These are phyloP conservation scores for Entomophthora muscae DNA, from an alignment of 371 early-diverging fungal species.

Conservation along the genomic window DNA sequence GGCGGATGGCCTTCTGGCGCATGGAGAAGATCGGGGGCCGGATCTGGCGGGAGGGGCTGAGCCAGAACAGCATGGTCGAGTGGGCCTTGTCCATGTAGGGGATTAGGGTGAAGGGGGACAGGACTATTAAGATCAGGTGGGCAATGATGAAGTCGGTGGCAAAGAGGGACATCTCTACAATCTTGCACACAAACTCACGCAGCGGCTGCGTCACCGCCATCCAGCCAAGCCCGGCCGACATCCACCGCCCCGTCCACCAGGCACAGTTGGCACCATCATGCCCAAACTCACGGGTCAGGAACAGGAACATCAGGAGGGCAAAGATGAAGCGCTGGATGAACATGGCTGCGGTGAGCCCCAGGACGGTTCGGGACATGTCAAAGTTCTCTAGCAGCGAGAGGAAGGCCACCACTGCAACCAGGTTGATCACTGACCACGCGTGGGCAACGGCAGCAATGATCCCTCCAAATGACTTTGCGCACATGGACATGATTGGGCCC, in stretches of 20 bases:
- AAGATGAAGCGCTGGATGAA: conserved; percentile 51
- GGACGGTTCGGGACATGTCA: conserved; percentile 33
- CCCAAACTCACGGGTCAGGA: conserved; percentile 63
- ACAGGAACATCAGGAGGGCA: conserved; percentile 39
- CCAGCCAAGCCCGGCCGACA: conserved; percentile 55
- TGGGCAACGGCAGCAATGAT: conserved; percentile 51
- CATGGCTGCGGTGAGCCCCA: conserved; percentile 31
- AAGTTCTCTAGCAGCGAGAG: conserved; percentile 51
- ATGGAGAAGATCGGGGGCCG: conserved; percentile 54
- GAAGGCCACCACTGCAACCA: conserved; percentile 36
- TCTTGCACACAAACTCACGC: conserved; percentile 68
- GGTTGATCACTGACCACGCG: conserved; percentile 36
- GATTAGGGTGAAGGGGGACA: conserved; percentile 46
- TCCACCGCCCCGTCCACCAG: conserved; percentile 87
- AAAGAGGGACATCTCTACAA: conserved; percentile 71
- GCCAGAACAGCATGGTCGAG: conserved; percentile 70
- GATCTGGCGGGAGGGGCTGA: conserved; percentile 63
- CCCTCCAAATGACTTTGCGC: conserved; percentile 47
- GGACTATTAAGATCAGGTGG: conserved; percentile 49
- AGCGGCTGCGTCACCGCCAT: conserved; percentile 47
- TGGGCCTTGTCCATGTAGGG: conserved; percentile 59
- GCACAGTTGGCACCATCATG: conserved; percentile 65
- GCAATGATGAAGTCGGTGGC: conserved; percentile 58
- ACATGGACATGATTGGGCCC: conserved; percentile 38
- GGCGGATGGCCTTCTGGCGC: conserved; percentile 33